phyloP scores from a whole-genome alignment of 345 rosid genomes.

The Hypericum perforatum region DNA sequence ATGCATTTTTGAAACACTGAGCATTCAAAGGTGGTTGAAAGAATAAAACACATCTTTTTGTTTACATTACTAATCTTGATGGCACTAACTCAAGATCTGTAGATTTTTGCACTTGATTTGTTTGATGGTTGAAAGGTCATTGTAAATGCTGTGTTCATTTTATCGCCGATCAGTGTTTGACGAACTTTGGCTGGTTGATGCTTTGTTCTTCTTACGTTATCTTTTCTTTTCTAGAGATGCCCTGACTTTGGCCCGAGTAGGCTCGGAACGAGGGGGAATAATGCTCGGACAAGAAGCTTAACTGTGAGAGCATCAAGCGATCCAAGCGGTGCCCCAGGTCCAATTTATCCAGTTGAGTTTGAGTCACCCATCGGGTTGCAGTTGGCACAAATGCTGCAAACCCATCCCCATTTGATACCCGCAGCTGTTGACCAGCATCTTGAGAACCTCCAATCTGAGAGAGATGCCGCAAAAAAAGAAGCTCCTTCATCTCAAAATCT shows the following conservation, averaged over 20 bases:
- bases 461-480: slow-evolving; percentile 35
- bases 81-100: no score
- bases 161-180: no score
- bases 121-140: no score
- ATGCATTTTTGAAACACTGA: no score
- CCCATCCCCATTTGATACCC: slow-evolving; percentile 78
- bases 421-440: slow-evolving; percentile 84
- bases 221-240: slow-evolving; percentile 39
- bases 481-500: slow-evolving; percentile 35
- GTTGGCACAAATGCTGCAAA: slow-evolving; percentile 59
- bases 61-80: no score
- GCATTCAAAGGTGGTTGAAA: no score
- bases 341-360: slow-evolving; percentile 65
- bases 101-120: no score
- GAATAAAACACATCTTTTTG: no score
- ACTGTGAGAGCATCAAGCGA: slow-evolving; percentile 52
- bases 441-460: slow-evolving; percentile 55
- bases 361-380: slow-evolving; percentile 85
- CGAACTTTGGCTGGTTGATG: no score
- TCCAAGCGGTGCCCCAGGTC: slow-evolving; percentile 29
- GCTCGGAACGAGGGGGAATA: slow-evolving; percentile 32
- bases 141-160: no score
- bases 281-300: slow-evolving; percentile 33
- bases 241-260: slow-evolving; percentile 35
- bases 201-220: slow-evolving; percentile 4